Percentiles rank a stretch among this genome's conserved stretches.
These are phyloP conservation scores for Clarireedia paspali DNA, from an alignment of 2,329 filamentous ascomycete species.

Conservation along the genomic window DNA sequence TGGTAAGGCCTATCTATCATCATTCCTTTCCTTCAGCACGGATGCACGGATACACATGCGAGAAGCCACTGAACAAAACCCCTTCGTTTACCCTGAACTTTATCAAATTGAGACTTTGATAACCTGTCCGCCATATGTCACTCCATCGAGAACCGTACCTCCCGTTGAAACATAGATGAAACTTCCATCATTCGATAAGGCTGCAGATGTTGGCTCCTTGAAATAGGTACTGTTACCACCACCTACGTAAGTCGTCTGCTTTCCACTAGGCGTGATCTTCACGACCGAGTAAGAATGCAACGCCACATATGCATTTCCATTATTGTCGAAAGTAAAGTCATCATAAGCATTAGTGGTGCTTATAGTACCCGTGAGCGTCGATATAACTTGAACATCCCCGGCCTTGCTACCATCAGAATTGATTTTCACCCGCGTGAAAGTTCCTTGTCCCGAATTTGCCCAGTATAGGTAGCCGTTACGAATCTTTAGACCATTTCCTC, in stretches of 20 bases:
- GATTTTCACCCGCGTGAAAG: conserved; percentile 13
- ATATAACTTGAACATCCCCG: conserved; percentile 9
- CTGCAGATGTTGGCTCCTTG: background rate
- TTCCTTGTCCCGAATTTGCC: conserved; percentile 17
- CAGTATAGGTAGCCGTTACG: conserved; percentile 20
- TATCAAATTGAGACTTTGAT: background rate
- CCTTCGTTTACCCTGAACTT: background rate
- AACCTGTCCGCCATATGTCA: background rate
- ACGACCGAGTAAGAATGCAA: conserved; percentile 13
- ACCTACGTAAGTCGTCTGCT: background rate
- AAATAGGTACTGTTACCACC: background rate
- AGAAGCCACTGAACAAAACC: no score
- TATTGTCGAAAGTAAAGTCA: conserved; percentile 12
- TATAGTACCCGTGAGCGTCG: background rate
- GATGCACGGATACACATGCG: no score
- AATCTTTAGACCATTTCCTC: conserved; percentile 24
- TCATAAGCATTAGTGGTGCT: conserved; percentile 5
- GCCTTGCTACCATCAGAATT: conserved; percentile 3
- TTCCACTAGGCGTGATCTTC: conserved; percentile 7
- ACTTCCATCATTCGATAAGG: background rate
- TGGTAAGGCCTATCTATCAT: no score
- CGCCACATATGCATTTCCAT: conserved; percentile 12
- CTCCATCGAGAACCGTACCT: background rate
- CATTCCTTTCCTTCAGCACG: no score
- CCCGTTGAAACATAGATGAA: background rate